Conservation (phyloP, 139 green algal genomes). For the Monoraphidium neglectum region DNA sequence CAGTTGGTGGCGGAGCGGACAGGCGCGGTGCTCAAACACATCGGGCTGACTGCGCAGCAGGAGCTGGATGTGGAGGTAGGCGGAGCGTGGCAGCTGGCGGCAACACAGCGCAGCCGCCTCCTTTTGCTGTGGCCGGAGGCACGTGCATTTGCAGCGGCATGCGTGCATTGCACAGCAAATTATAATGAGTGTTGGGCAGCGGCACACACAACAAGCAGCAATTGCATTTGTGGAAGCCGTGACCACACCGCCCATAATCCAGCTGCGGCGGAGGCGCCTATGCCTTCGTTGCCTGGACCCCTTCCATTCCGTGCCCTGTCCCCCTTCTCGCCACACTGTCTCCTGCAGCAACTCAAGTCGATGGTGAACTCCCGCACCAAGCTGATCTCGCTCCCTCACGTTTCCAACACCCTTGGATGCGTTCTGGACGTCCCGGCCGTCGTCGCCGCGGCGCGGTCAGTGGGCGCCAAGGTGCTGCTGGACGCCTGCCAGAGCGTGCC, state of each 20-base stretch:
- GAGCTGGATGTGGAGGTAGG: conserved; percentile 69
- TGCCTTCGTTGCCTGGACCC: too few relatives aligned
- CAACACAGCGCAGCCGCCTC: too few relatives aligned
- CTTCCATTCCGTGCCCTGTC: too few relatives aligned
- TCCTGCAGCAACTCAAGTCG: conserved; percentile 49
- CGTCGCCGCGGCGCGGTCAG: conserved; percentile 28
- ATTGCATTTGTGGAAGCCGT: too few relatives aligned
- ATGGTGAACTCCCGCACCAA: conserved; percentile 64
- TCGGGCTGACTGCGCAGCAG: conserved; percentile 64
- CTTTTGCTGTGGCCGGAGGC: too few relatives aligned
- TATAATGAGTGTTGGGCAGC: too few relatives aligned
- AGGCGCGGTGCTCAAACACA: conserved; percentile 78
- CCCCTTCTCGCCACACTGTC: too few relatives aligned
- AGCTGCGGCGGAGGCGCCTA: too few relatives aligned
- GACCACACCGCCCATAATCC: too few relatives aligned
- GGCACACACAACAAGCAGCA: too few relatives aligned
- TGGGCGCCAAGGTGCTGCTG: conserved; percentile 88
- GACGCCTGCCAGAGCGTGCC: conserved; percentile 97
- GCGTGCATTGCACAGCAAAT: too few relatives aligned
- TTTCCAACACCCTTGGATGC: conserved; percentile 93
- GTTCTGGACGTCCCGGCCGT: conserved; percentile 62
- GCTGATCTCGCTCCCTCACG: conserved; percentile 90
- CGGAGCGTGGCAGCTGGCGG: not conserved
- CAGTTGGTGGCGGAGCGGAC: conserved; percentile 89
- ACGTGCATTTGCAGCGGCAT: not conserved